Evolutionary conservation across 2,329 filamentous ascomycete genomes (phyloP), one percentile per base, ranked within the genome.

Genomic region (Cladosporium colombiae): DNA sequence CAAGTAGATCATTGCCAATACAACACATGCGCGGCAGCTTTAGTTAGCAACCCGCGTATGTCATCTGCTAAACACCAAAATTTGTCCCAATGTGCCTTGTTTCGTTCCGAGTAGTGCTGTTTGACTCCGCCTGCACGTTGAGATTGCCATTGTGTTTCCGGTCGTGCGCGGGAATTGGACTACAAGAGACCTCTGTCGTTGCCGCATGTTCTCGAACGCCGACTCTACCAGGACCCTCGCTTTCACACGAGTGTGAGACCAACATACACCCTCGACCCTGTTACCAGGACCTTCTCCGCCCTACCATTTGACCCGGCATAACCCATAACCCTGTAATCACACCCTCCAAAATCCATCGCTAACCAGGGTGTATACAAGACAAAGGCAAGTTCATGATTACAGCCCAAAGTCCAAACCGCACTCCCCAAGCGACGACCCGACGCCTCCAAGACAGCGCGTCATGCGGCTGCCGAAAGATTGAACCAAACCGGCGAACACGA

Each of bases 1-100:
- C 60, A 77, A 77, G 66, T 77, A 77, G 66, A 59, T 56, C 33
- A 50, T 55, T 52, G 62, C 58, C 33, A 68, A 65, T 65, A 14
- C 46, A 50, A 52, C 49, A 52, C 62, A 53, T 66, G 55, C 40
- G 55, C 33, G 56, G 62, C 31, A 33, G 59, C 61, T 65, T 60
- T 65, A 40, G 53, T 6, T 60, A 65, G 62, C 44, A 52, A 13
- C 33, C 55, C 40, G 55, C 23, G 44, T 27, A 65, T 65, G 61
- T 46, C 10, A 35, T 63, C 61, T 55, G 33, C 35, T 63, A 56
- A 35, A 56, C n/a, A 50, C 29, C 29, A 37, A 53, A 25, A 21
- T 40, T 18, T 11, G 13, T 33, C 25, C n/a, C 18, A n/a, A 18
- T 50, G 27, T 61, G 23, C 14, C n/a, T 23, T 56, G 31, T 56